phyloP scores from a whole-genome alignment of 2,329 filamentous ascomycete genomes.

The Apiospora marii region DNA sequence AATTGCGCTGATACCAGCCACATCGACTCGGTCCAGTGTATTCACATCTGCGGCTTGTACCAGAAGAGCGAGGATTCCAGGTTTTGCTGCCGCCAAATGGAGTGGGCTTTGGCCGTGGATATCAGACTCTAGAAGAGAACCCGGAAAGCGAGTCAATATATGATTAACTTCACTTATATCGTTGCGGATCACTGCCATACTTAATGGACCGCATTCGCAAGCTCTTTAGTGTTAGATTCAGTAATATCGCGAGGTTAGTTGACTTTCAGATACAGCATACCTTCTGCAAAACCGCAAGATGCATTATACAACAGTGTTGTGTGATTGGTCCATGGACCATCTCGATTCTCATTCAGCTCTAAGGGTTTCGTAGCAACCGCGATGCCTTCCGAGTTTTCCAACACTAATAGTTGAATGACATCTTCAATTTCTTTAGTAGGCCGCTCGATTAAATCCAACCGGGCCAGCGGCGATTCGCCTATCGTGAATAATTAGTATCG shows the following conservation, averaged over 20 bases:
- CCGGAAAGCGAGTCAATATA: constrained; percentile 23
- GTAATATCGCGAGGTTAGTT: too few species aligned
- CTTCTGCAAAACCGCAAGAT: constrained; percentile 23
- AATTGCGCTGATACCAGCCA: neutral
- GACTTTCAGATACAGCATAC: too few species aligned
- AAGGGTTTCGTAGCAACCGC: neutral
- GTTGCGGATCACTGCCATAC: constrained; percentile 25
- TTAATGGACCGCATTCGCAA: constrained; percentile 25
- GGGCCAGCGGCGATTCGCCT: constrained; percentile 21
- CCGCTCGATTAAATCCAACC: neutral
- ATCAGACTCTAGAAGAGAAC: constrained; percentile 22
- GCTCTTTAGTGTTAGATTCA: constrained; percentile 14
- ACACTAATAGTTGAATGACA: neutral
- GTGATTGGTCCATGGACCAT: too few species aligned
- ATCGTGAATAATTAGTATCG: neutral
- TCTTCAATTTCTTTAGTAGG: neutral
- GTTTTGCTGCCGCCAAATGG: constrained; percentile 25
- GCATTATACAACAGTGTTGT: neutral
- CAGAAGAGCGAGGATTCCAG: constrained; percentile 16
- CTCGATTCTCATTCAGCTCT: too few species aligned
- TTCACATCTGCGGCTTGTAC: neutral
- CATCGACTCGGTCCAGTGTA: neutral
- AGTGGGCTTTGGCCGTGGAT: constrained; percentile 21
- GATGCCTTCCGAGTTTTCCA: constrained; percentile 9
- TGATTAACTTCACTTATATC: constrained; percentile 17